A percentile compares a stretch with the other conserved stretches of the same genome.
These are phyloP conservation scores for Pseudoturritis turrita DNA, from an alignment of 345 rosid genomes.

Conservation along the genomic window DNA sequence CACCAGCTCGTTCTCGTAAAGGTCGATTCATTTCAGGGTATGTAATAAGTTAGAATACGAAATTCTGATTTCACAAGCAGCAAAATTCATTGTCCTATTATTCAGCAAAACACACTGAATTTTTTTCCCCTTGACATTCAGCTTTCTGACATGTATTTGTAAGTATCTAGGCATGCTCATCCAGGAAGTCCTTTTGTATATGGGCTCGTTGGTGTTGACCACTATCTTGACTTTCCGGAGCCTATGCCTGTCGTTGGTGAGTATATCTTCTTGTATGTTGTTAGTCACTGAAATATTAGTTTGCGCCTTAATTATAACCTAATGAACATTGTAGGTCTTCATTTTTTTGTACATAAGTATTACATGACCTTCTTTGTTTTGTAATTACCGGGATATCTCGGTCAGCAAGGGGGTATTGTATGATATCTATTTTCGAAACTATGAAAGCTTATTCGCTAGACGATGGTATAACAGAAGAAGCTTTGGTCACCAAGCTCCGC, in stretches of 20 bases:
- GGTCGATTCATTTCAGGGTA: constrained; percentile 97
- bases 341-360: background rate
- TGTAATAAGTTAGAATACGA: background rate
- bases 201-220: constrained; percentile 96
- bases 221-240: constrained; percentile 97
- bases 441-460: constrained; percentile 89
- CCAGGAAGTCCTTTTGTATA: constrained; percentile 98
- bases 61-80: background rate
- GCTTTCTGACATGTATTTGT: constrained; percentile 40
- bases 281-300: background rate
- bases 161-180: constrained; percentile 87
- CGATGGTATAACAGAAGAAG: constrained; percentile 95
- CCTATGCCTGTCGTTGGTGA: constrained; percentile 97
- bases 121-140: background rate
- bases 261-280: constrained; percentile 5
- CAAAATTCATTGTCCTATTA: background rate
- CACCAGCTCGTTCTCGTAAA: constrained; percentile 93
- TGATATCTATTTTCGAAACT: constrained; percentile 71
- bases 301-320: background rate
- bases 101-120: background rate
- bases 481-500: constrained; percentile 85
- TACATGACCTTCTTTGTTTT: background rate
- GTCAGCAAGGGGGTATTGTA: constrained; percentile 88
- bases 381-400: constrained; percentile 67
- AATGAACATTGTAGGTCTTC: background rate